Base-by-base conservation (phyloP, 495 filamentous ascomycete genomes). In the Penicillium manginii region DNA sequence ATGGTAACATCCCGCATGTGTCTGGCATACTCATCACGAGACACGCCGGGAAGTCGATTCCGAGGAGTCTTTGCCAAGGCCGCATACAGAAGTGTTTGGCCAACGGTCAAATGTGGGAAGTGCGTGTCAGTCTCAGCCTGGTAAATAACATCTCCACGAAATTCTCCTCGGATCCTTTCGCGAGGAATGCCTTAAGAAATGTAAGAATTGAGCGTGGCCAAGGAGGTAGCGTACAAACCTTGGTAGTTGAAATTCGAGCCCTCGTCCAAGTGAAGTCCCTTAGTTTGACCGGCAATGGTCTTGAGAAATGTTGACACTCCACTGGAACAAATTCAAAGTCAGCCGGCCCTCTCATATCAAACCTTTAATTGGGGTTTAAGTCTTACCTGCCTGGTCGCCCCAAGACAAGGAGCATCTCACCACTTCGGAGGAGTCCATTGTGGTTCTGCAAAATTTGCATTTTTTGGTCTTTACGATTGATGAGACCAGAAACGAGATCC, bases 331-430 rank as follows among this genome's bases (percentile, higher is more conserved):
- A 0, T 29, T 8, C 3, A 29, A 29, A 29, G 26, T 29, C 26
- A 29, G 26, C 3, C 6, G 7, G 3, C 26, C 26, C 9, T 29
- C 3, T 29, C 26, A 29, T 29, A 8, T 29, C 26, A 8, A 29
- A 8, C 6, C 15, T 2, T n/a, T n/a, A 2, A 39, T 14, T 39
- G 0, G 9, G 15, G 6, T 1, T 14, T 39, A n/a, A 39, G 35
- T 14, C 15, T 39, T 39, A 39, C 35, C 64, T 73, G 47, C 84
- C 89, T 9, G 89, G 89, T 12, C 83, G 81, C 14, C 88, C 89
- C 15, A 91, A 73, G 1, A 91, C 88, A 12, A 91, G 72, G 26
- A 91, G 72, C 83, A 88, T 90, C 70, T 91, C 88, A 14, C 89
- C 89, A 19, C 81, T 82, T 43, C 43, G 79, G 60, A 60, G 73